phyloP scores from a whole-genome alignment of 208 protist species.

The Wallacemonas sp. region DNA sequence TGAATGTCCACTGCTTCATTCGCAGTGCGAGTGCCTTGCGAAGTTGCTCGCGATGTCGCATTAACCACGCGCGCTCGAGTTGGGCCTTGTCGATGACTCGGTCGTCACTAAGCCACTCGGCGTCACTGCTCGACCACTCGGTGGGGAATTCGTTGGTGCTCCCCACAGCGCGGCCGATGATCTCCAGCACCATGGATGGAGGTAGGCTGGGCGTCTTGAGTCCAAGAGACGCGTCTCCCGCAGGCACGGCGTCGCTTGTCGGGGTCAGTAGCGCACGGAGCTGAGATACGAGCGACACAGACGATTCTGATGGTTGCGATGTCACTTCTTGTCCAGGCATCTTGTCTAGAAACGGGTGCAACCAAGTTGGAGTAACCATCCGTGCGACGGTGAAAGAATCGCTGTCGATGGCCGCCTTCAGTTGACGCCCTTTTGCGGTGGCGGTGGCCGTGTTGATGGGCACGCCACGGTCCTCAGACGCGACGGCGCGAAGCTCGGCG shows the following conservation, averaged over 20 bases:
- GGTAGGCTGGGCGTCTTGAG: not conserved
- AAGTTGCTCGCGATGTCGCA: not conserved
- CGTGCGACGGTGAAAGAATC: slow-evolving; percentile 4
- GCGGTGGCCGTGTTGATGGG: not conserved
- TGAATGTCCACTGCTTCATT: not conserved
- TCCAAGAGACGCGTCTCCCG: not conserved
- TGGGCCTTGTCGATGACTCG: not conserved
- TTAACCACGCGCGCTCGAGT: slow-evolving; percentile 2
- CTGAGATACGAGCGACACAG: too few species aligned
- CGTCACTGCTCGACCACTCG: not conserved
- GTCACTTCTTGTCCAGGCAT: not conserved
- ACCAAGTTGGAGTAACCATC: slow-evolving; percentile 11
- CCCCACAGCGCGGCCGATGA: not conserved
- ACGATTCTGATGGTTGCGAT: too few species aligned
- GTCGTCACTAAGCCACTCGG: not conserved
- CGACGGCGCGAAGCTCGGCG: not conserved
- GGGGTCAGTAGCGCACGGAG: too few species aligned
- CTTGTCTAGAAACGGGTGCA: not conserved
- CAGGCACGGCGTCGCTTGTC: too few species aligned
- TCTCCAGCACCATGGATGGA: not conserved
- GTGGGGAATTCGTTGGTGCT: not conserved
- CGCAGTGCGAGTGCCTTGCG: not conserved
- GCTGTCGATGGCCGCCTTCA: not conserved
- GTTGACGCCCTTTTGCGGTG: not conserved
- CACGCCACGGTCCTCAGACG: not conserved